phyloP scores from a whole-genome alignment of 306 rosid species.

The Cucurbita ficifolia region DNA sequence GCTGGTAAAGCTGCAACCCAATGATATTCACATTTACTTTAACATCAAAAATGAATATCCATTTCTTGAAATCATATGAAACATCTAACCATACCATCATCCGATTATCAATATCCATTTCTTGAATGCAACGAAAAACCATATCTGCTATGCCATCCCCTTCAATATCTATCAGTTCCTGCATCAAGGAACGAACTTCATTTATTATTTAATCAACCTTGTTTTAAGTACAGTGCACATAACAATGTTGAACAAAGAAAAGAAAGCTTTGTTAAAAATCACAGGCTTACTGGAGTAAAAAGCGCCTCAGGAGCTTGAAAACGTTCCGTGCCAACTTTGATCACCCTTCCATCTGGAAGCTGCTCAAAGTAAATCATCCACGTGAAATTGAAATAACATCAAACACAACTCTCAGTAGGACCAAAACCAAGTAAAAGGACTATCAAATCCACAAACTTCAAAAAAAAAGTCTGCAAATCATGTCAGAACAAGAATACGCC shows the following conservation, averaged over 20 bases:
- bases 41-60: neutral
- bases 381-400: neutral
- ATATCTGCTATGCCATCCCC: conserved; percentile 99
- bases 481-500: too few species aligned
- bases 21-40: neutral
- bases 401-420: neutral
- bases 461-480: neutral
- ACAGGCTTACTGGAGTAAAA: conserved; percentile 78
- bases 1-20: conserved; percentile 87
- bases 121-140: conserved; percentile 98
- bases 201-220: conserved; percentile 5
- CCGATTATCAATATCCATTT: conserved; percentile 98
- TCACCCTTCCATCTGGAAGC: conserved; percentile 99
- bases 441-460: neutral
- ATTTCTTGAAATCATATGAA: neutral
- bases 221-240: neutral
- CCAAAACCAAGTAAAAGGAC: neutral
- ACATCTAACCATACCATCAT: conserved; percentile 58
- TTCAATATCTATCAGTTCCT: conserved; percentile 98
- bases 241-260: neutral
- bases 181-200: conserved; percentile 9
- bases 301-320: conserved; percentile 99
- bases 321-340: conserved; percentile 98
- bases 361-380: conserved; percentile 17
- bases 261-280: conserved; percentile 1